Conservation (phyloP, 345 rosid species). For the Capsella bursapastoris region DNA sequence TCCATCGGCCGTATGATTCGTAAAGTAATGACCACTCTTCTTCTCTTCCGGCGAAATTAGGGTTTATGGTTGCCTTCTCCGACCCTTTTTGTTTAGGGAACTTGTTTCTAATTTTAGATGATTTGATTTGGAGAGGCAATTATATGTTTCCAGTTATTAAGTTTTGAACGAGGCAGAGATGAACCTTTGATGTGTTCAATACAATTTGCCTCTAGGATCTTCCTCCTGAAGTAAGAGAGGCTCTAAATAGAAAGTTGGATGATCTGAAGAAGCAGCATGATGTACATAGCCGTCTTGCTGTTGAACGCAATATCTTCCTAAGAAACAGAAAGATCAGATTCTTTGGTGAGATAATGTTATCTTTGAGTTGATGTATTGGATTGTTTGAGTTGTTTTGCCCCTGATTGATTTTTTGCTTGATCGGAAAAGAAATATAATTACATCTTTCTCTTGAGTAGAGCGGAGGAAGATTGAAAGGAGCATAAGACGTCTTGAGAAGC, state of each 20-base stretch:
- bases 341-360: conserved; percentile 59
- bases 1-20: conserved; percentile 35
- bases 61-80: conserved; percentile 2
- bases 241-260: conserved; percentile 70
- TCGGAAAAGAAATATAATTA: neutral
- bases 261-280: conserved; percentile 88
- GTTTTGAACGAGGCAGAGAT: neutral
- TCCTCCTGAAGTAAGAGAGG: conserved; percentile 71
- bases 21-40: conserved; percentile 7
- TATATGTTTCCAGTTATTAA: neutral
- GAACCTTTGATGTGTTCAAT: neutral
- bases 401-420: neutral
- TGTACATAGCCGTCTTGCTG: conserved; percentile 77
- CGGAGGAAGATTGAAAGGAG: conserved; percentile 94
- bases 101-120: neutral
- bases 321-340: conserved; percentile 88
- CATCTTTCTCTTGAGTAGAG: conserved; percentile 48
- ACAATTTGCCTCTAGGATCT: conserved; percentile 51
- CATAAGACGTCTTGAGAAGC: conserved; percentile 82
- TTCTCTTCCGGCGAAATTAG: neutral
- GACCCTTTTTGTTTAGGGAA: neutral
- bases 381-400: neutral
- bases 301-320: conserved; percentile 83
- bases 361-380: neutral
- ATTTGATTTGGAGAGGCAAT: conserved; percentile 7